Conservation (phyloP, 768 basidiomycete genomes). For the Agaricus sinodeliciosus region DNA sequence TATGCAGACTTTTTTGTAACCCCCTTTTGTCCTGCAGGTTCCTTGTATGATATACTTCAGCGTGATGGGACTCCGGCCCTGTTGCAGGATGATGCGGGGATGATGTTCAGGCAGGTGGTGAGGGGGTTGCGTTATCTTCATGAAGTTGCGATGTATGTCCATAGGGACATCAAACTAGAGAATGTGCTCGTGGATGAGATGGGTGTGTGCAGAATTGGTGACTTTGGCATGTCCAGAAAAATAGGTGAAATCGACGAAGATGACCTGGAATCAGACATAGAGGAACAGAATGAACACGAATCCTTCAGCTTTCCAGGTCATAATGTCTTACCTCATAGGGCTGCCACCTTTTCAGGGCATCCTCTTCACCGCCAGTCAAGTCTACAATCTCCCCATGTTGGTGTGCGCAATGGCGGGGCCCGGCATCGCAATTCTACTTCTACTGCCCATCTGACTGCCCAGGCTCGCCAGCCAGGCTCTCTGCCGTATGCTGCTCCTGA, state of each 20-base stretch:
- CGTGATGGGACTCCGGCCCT: slow-evolving; percentile 62
- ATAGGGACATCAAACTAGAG: slow-evolving; percentile 95
- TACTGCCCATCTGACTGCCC: slow-evolving; percentile 17
- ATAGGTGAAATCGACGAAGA: slow-evolving; percentile 46
- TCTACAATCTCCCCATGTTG: slow-evolving; percentile 24
- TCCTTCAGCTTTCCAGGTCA: slow-evolving; percentile 9
- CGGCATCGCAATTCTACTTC: slow-evolving; percentile 46
- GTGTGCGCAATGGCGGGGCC: slow-evolving; percentile 34
- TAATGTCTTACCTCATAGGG: slow-evolving; percentile 27
- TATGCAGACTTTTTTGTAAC: slow-evolving; percentile 79
- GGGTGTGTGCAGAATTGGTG: slow-evolving; percentile 78
- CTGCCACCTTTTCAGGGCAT: slow-evolving; percentile 32
- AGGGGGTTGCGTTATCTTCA: slow-evolving; percentile 80
- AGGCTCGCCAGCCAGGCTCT: slow-evolving; percentile 65
- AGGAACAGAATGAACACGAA: slow-evolving; percentile 18
- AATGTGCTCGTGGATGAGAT: slow-evolving; percentile 90
- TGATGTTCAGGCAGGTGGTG: slow-evolving; percentile 84
- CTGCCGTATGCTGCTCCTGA: slow-evolving; percentile 91
- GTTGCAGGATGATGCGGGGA: slow-evolving; percentile 72
- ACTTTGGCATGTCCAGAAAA: slow-evolving; percentile 76
- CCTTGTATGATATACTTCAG: slow-evolving; percentile 77
- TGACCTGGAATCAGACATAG: slow-evolving; percentile 21
- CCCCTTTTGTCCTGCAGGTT: slow-evolving; percentile 77
- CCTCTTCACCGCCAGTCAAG: slow-evolving; percentile 16
- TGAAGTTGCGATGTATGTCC: slow-evolving; percentile 67